Conservation (phyloP, 148 eudicot species). For the Pouteria glomerata region DNA sequence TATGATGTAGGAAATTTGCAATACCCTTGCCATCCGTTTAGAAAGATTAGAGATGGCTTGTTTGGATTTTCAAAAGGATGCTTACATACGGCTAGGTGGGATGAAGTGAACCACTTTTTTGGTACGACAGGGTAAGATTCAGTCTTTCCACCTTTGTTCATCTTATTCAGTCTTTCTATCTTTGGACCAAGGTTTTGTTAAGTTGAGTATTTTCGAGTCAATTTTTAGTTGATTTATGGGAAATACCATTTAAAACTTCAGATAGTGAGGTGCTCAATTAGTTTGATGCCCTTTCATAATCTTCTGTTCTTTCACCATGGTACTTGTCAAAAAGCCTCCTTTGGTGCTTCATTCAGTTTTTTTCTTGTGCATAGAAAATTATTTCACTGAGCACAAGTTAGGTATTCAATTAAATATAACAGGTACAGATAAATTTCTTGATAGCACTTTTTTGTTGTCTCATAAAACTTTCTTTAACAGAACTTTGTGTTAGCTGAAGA, state of each 20-base stretch:
- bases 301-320: neutral
- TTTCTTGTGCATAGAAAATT: neutral
- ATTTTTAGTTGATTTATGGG: too few relatives aligned
- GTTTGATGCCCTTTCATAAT: neutral
- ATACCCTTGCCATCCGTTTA: conserved; percentile 59
- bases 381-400: neutral
- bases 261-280: neutral
- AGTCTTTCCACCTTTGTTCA: neutral
- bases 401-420: neutral
- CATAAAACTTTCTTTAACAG: neutral
- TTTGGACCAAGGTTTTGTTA: neutral
- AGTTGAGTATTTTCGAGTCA: neutral
- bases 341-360: neutral
- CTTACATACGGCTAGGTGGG: conserved; percentile 73
- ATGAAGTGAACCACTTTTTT: conserved; percentile 66
- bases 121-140: conserved; percentile 55
- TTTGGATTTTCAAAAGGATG: conserved; percentile 90
- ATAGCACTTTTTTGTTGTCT: neutral
- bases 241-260: too few relatives aligned
- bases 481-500: neutral
- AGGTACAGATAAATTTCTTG: neutral
- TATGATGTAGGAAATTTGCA: conserved; percentile 58
- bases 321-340: neutral
- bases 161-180: neutral
- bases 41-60: conserved; percentile 38